Base-by-base conservation (phyloP, 768 basidiomycete species). In the Suillus fuscotomentosus region DNA sequence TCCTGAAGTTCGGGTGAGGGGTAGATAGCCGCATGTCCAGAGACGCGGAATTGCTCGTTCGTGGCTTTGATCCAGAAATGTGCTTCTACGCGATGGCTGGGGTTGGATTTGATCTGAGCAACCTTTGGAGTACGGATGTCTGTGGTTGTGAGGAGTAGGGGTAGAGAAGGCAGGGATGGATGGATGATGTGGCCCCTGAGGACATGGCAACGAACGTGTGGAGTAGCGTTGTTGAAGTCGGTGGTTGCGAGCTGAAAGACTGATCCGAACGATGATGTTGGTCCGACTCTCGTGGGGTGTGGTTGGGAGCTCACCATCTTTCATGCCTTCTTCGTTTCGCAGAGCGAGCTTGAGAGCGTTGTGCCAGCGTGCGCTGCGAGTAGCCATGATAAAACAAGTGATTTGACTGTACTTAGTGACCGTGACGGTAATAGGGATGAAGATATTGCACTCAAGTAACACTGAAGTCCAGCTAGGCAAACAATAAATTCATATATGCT, bases 41-140 rank as follows among this genome's bases (percentile, higher is more conserved):
- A 65, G 70, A 96, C 77, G 55, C 94, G 87, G 72, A 88, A 94
- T 70, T 96, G 94, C 71, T 91, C 87, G 60, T 82, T 74, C 0
- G 85, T 82, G 24, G 83, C 82, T 38, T 83, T 80, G 60, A 88
- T 83, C 91, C 92, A 95, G 88, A 90, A 94, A 13, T 81, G 84
- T 50, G 89, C 67, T 72, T 94, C 89, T 65, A 88, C 83, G 17
- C 54, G 8, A 4, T 7, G 39, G 50, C 79, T 73, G 11, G 81
- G 71, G 63, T 79, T 80, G 43, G 78, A 70, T 27, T 76, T 77
- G 55, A 93, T 76, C 67, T 93, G 88, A 1, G 74, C 55, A 41
- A 85, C 81, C 69, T 95, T 95, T 24, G 87, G 86, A 2, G 87
- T 82, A 31, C 93, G 89, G 54, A 88, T 72, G 76, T 94, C 92